Percentiles rank a stretch among this genome's conserved stretches.
These are phyloP conservation scores for Isabelozyma gotoi DNA, from an alignment of 805 yeast species.

Conservation along the genomic window DNA sequence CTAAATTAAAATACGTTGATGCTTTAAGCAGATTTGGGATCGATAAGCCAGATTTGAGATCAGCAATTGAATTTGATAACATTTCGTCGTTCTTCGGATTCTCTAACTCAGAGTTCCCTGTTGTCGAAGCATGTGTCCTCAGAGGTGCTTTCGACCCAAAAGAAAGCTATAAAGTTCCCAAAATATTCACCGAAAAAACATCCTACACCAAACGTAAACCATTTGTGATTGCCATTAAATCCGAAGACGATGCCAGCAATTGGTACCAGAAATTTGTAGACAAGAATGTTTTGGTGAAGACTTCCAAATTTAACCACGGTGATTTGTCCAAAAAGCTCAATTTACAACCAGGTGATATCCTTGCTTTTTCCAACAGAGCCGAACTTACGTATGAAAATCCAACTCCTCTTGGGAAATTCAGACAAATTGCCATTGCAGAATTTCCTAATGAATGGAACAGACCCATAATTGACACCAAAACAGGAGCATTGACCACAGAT, in stretches of 20 bases:
- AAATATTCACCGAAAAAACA: slow-evolving; percentile 33
- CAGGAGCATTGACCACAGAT: slow-evolving; percentile 11
- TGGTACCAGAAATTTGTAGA: slow-evolving; percentile 47
- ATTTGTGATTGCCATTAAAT: slow-evolving; percentile 48
- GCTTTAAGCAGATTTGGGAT: slow-evolving; percentile 79
- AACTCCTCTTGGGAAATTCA: slow-evolving; percentile 84
- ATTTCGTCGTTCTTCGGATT: slow-evolving; percentile 41
- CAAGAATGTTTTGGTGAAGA: slow-evolving; percentile 18
- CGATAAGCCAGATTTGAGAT: slow-evolving; percentile 91
- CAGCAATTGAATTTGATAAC: slow-evolving; percentile 49
- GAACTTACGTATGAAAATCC: slow-evolving; percentile 81
- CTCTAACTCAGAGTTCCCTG: slow-evolving; percentile 48
- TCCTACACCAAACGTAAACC: slow-evolving; percentile 63
- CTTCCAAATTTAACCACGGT: slow-evolving; percentile 12
- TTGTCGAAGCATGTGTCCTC: slow-evolving; percentile 73
- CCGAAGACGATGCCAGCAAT: slow-evolving; percentile 30
- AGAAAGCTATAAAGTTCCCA: slow-evolving; percentile 30
- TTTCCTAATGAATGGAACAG: slow-evolving; percentile 55
- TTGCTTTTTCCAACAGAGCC: slow-evolving; percentile 80
- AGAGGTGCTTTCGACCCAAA: slow-evolving; percentile 42
- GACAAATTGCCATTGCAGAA: slow-evolving; percentile 68
- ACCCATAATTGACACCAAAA: slow-evolving; percentile 15
- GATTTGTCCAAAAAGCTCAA: slow-evolving; percentile 27
- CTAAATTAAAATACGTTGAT: slow-evolving; percentile 59
- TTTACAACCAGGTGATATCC: slow-evolving; percentile 64